These are phyloP conservation scores for Flaveria ramosissima DNA, from an alignment of 129 eudicot species.

Conservation along the genomic window DNA sequence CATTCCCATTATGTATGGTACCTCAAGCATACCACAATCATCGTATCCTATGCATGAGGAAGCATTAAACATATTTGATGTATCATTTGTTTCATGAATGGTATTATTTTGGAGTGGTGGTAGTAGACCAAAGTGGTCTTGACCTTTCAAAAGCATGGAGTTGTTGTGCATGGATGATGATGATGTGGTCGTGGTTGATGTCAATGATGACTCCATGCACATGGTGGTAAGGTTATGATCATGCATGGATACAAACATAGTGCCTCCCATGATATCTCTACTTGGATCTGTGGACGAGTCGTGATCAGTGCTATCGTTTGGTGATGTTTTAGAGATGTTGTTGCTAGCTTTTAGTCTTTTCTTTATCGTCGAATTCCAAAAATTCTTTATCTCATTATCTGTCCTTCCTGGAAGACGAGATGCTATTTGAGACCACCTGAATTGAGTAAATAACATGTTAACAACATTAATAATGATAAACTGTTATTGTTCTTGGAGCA, in stretches of 20 bases:
- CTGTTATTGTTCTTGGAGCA: not conserved
- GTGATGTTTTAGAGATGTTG: conserved; percentile 39
- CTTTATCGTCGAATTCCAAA: conserved; percentile 84
- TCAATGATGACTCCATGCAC: conserved; percentile 57
- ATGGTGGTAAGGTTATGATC: conserved; percentile 48
- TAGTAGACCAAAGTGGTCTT: conserved; percentile 48
- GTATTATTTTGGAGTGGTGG: conserved; percentile 36
- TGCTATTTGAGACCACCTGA: conserved; percentile 89
- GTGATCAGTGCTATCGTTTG: conserved; percentile 43
- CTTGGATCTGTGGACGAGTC: conserved; percentile 39
- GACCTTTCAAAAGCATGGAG: conserved; percentile 20
- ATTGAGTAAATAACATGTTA: not conserved
- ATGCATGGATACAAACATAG: conserved; percentile 50
- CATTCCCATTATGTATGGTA: conserved; percentile 54
- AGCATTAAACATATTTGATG: conserved; percentile 34
- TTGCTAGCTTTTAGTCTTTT: conserved; percentile 56
- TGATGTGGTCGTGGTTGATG: conserved; percentile 51
- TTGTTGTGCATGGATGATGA: conserved; percentile 51
- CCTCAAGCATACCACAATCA: conserved; percentile 48
- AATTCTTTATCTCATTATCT: conserved; percentile 86
- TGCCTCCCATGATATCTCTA: conserved; percentile 21
- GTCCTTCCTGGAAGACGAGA: conserved; percentile 86
- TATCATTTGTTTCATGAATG: conserved; percentile 23
- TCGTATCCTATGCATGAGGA: conserved; percentile 33
- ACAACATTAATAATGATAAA: not conserved